Conservation (phyloP, 2,329 filamentous ascomycete genomes). For the Phyllosticta capitalensis region DNA sequence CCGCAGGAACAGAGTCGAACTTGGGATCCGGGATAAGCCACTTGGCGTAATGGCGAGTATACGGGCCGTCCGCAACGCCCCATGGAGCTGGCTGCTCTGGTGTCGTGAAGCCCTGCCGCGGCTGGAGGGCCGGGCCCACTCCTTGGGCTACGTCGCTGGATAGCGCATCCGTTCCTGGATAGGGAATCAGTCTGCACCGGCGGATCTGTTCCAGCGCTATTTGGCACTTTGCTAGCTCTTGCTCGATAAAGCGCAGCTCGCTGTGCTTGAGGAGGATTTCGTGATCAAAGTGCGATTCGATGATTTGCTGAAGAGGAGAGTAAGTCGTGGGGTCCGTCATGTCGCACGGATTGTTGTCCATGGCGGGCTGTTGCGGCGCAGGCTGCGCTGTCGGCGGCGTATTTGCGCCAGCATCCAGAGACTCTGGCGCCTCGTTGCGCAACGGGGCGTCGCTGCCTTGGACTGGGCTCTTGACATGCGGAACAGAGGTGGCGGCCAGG, state of each 20-base stretch:
- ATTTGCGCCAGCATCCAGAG: constrained; percentile 14
- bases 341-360: constrained; percentile 8
- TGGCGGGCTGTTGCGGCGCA: constrained; percentile 19
- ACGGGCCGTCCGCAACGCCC: constrained; percentile 85
- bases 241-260: constrained; percentile 86
- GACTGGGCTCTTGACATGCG: constrained; percentile 15
- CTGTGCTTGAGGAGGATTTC: constrained; percentile 92
- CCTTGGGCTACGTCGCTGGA: constrained; percentile 64
- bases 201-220: constrained; percentile 86
- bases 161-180: constrained; percentile 60
- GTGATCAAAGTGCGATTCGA: constrained; percentile 80
- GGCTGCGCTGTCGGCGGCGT: constrained; percentile 12
- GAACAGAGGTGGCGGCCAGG: constrained; percentile 7
- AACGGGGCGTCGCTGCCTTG: background rate
- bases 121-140: constrained; percentile 59
- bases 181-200: constrained; percentile 85
- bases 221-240: constrained; percentile 94
- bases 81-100: constrained; percentile 78
- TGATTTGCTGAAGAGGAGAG: constrained; percentile 56
- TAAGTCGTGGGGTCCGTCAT: constrained; percentile 24
- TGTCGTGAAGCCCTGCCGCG: constrained; percentile 51
- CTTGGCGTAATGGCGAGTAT: constrained; percentile 86
- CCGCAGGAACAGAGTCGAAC: constrained; percentile 54
- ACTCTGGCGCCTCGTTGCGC: constrained; percentile 5
- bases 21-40: constrained; percentile 85